These are phyloP conservation scores for Mucor mucedo DNA, from an alignment of 371 early-diverging fungal species.

Conservation along the genomic window DNA sequence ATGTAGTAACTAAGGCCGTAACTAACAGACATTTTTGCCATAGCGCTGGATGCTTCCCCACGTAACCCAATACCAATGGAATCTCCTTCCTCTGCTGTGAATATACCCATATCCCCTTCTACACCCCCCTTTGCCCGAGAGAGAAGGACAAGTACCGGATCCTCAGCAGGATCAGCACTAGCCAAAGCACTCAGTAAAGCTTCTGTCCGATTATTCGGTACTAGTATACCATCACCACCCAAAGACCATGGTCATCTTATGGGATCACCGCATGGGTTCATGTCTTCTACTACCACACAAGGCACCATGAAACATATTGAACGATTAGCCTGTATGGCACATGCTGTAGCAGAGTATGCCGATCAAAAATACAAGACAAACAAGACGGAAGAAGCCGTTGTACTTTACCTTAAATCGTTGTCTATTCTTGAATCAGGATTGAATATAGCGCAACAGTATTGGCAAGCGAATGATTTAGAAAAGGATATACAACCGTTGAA, in stretches of 20 bases:
- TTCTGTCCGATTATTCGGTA: slow-evolving; percentile 63
- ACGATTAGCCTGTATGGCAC: slow-evolving; percentile 65
- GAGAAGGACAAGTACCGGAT: slow-evolving; percentile 43
- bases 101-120: slow-evolving; percentile 40
- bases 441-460: slow-evolving; percentile 73
- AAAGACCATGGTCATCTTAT: slow-evolving; percentile 16
- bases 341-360: slow-evolving; percentile 67
- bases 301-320: slow-evolving; percentile 58
- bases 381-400: slow-evolving; percentile 69
- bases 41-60: slow-evolving; percentile 1
- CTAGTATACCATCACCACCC: slow-evolving; percentile 57
- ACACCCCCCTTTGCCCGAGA: slow-evolving; percentile 48
- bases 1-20: not conserved
- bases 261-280: slow-evolving; percentile 44
- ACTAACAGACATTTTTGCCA: not conserved
- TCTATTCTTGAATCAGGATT: slow-evolving; percentile 78
- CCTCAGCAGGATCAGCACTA: slow-evolving; percentile 56
- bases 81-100: slow-evolving; percentile 22
- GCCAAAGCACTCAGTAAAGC: slow-evolving; percentile 68
- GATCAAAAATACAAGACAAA: slow-evolving; percentile 57
- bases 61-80: not conserved
- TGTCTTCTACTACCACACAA: slow-evolving; percentile 4
- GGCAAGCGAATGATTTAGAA: slow-evolving; percentile 50
- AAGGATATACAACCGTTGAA: slow-evolving; percentile 52
- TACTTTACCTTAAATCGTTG: slow-evolving; percentile 77